These are phyloP conservation scores for Yarrowia yakushimensis DNA, from an alignment of 805 yeast species.

Conservation along the genomic window DNA sequence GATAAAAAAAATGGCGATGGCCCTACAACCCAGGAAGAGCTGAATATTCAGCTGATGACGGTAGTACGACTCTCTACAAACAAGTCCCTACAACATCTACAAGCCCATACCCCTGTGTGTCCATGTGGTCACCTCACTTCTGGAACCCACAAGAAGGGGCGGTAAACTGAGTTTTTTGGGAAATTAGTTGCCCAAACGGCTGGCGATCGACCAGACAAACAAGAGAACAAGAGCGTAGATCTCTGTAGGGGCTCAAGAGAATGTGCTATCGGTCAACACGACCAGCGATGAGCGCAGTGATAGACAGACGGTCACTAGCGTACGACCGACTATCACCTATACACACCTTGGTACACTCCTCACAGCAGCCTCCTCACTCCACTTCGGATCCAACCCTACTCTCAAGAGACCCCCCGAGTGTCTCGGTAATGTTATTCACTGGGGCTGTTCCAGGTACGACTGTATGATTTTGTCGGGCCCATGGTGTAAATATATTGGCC, in stretches of 20 bases:
- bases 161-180: not conserved
- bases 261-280: not conserved
- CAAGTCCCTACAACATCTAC: too few relatives aligned
- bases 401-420: not conserved
- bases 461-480: not conserved
- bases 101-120: not conserved
- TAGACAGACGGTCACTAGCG: too few relatives aligned
- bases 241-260: not conserved
- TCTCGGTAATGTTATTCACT: not conserved
- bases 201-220: not conserved
- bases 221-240: not conserved
- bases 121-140: not conserved
- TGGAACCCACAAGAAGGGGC: not conserved
- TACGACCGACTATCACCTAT: too few relatives aligned
- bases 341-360: not conserved
- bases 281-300: not conserved
- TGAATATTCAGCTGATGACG: too few relatives aligned
- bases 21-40: too few relatives aligned
- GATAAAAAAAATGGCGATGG: too few relatives aligned
- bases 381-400: not conserved
- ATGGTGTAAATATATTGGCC: not conserved
- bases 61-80: too few relatives aligned
- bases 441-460: not conserved
- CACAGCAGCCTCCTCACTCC: not conserved
- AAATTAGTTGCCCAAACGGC: not conserved